Evolutionary conservation across 768 basidiomycete genomes (phyloP).

Genomic region (Lentinus tigrinus): DNA sequence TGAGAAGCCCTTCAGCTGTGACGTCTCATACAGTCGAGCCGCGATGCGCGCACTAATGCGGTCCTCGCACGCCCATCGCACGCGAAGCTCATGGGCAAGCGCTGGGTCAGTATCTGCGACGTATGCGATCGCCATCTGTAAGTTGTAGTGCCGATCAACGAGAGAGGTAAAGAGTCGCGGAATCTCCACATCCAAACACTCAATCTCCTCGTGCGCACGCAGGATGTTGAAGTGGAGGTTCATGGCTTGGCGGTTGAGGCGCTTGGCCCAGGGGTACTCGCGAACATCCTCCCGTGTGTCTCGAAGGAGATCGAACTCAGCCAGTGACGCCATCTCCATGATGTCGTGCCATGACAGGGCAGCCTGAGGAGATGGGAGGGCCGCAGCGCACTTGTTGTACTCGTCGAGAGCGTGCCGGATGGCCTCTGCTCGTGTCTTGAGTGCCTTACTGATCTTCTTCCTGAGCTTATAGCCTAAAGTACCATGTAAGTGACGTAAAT

Average conservation of each 20-base stretch:
- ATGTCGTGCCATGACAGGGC: slow-evolving; percentile 8
- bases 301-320: slow-evolving; percentile 34
- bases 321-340: slow-evolving; percentile 13
- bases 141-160: slow-evolving; percentile 26
- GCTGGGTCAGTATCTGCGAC: background rate
- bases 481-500: background rate
- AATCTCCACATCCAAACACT: slow-evolving; percentile 33
- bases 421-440: slow-evolving; percentile 30
- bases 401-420: slow-evolving; percentile 30
- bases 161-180: slow-evolving; percentile 25
- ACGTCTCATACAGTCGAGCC: too few species aligned
- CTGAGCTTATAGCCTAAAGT: slow-evolving; percentile 34
- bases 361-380: slow-evolving; percentile 9
- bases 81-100: slow-evolving; percentile 9
- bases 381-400: slow-evolving; percentile 32
- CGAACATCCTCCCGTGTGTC: slow-evolving; percentile 31
- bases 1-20: too few species aligned
- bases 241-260: slow-evolving; percentile 37
- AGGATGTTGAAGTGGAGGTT: slow-evolving; percentile 29
- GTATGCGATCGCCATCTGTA: background rate
- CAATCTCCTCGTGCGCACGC: slow-evolving; percentile 33
- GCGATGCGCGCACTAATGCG: too few species aligned
- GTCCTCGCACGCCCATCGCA: too few species aligned
- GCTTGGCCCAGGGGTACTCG: slow-evolving; percentile 28
- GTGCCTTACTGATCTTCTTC: slow-evolving; percentile 33